These are phyloP conservation scores for Penicillium sp. DNA, from an alignment of 2,329 filamentous ascomycete species.

Conservation along the genomic window DNA sequence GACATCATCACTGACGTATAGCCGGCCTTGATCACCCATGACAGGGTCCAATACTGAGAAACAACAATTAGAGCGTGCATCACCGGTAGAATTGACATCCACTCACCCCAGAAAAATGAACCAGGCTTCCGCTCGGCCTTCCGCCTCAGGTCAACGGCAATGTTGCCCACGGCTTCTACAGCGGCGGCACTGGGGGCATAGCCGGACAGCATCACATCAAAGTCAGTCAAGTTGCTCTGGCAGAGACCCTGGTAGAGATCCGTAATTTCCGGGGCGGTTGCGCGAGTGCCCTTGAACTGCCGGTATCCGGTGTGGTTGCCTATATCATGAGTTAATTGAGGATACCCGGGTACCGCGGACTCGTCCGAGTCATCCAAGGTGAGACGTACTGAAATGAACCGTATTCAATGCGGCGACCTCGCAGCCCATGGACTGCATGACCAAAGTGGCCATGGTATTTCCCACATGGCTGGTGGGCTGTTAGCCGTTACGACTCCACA, in stretches of 20 bases:
- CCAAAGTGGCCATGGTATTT: constrained; percentile 94
- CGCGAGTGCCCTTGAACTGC: constrained; percentile 80
- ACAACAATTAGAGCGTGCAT: constrained; percentile 3
- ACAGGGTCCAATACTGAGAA: constrained; percentile 80
- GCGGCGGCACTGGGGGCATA: constrained; percentile 87
- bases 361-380: neutral
- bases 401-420: constrained; percentile 94
- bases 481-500: constrained; percentile 12
- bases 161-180: constrained; percentile 78
- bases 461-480: constrained; percentile 74
- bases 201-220: constrained; percentile 91
- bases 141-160: constrained; percentile 74
- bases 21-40: constrained; percentile 90
- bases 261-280: constrained; percentile 76
- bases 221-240: constrained; percentile 79
- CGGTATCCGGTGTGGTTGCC: constrained; percentile 94
- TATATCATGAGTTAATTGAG: constrained; percentile 38
- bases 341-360: neutral
- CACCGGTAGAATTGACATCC: neutral
- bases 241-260: constrained; percentile 82
- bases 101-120: constrained; percentile 80
- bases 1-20: constrained; percentile 90
- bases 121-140: constrained; percentile 63
- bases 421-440: constrained; percentile 88
- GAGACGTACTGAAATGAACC: constrained; percentile 84